Base-by-base conservation (phyloP, 768 basidiomycete genomes). In the Kockovaella imperatae region DNA sequence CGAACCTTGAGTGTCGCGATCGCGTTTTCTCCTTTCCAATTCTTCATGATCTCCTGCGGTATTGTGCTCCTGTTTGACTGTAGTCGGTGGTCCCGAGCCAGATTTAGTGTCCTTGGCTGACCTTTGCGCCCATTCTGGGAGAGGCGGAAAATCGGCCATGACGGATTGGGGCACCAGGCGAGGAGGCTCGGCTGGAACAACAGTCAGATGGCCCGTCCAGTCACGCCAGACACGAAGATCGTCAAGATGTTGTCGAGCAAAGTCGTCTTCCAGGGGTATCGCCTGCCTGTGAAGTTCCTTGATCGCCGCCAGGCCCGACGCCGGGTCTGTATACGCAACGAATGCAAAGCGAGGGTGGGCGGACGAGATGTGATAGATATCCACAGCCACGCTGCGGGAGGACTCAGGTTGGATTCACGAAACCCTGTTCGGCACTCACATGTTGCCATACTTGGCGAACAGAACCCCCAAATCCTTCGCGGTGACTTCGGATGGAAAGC, bases 311-410 rank as follows among this genome's bases (percentile, higher is more conserved):
- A 42, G 30, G 13, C 58, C 60, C 20, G 59, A 50, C 3, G 48
- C 45, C 11, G 52, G 50, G 17, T 60, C 54, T 17, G 45, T 45
- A 38, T 58, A 70, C 5, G 60, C 49, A 34, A 70, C 57, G 31
- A 62, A 52, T 24, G 69, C 69, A 42, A 68, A 70, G 7, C 69
- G 63, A 21, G 67, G 66, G 31, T 55, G 49, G 13, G 50, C 24
- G 1, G 69, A 54, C 5, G 64, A 62, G 18, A 68, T 60, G 32
- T 68, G 62, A 45, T 67, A 68, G 43, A 70, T 67, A 56, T 70
- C 69, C 34, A 70, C 67, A 7, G 67, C 59, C 5, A 57, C 45
- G 34, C 67, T 70, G 50, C n/a, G n/a, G 1, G 42, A 44, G 25
- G 17, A 8, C 29, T 52, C 18, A 25, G n/a, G n/a, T n/a, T n/a